A percentile compares a stretch with the other conserved stretches of the same genome.
Evolutionary conservation across 2,329 filamentous ascomycete species (phyloP).

Genomic region (Aspergillus clavatus): DNA sequence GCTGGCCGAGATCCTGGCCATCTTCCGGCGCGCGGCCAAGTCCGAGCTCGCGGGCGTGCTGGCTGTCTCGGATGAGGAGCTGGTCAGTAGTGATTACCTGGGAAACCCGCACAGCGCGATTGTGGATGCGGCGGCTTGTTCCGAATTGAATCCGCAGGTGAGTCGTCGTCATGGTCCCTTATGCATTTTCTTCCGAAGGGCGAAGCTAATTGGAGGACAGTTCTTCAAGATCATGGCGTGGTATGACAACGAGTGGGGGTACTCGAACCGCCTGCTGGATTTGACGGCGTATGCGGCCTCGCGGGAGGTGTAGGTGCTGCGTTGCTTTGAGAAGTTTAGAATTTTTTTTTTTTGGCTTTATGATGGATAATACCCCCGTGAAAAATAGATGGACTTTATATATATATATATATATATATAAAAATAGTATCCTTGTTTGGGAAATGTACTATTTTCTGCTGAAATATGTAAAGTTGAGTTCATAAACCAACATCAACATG

Average conservation of each 20-base stretch:
- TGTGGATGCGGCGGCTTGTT: slow-evolving; percentile 92
- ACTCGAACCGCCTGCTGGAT: slow-evolving; percentile 81
- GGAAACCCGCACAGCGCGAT: slow-evolving; percentile 84
- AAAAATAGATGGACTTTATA: neutral
- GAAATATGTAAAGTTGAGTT: no score
- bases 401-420: neutral
- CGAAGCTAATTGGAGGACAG: no score
- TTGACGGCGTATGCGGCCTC: slow-evolving; percentile 39
- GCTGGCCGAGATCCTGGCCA: slow-evolving; percentile 20
- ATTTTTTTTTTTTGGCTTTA: neutral
- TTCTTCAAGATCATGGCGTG: slow-evolving; percentile 92
- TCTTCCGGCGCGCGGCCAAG: slow-evolving; percentile 39
- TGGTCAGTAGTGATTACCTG: slow-evolving; percentile 82
- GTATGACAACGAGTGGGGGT: slow-evolving; percentile 97
- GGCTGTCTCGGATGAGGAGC: slow-evolving; percentile 81
- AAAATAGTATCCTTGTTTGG: no score
- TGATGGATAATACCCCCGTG: neutral
- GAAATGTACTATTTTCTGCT: no score
- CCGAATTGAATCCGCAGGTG: slow-evolving; percentile 64
- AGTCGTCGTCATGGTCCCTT: neutral
- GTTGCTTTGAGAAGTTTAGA: no score
- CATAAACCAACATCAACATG: no score
- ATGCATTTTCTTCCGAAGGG: no score
- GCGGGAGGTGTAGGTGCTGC: slow-evolving; percentile 13
- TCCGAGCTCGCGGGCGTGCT: slow-evolving; percentile 58